Percentiles rank a stretch among this genome's conserved stretches.
Evolutionary conservation across 768 basidiomycete genomes (phyloP).

Genomic region (Lentinula aciculospora): DNA sequence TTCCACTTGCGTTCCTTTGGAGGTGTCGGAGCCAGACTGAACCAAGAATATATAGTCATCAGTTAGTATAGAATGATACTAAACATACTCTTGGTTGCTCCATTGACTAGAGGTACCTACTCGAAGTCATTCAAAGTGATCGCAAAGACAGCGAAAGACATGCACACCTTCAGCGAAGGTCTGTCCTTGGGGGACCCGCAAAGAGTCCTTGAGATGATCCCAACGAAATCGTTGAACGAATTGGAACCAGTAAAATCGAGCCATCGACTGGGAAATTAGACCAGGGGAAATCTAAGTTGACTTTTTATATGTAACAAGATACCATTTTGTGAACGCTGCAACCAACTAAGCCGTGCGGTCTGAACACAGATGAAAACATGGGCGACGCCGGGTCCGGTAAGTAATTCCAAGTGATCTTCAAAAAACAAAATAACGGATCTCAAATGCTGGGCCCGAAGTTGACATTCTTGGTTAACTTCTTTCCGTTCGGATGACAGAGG

Average conservation of each 20-base stretch:
- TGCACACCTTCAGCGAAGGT: background rate
- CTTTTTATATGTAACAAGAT: constrained; percentile 1
- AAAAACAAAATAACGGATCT: constrained; percentile 3
- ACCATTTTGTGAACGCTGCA: background rate
- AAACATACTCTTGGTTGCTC: constrained; percentile 10
- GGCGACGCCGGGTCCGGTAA: background rate
- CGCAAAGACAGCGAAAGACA: background rate
- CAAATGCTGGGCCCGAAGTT: background rate
- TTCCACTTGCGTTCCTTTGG: constrained; percentile 10
- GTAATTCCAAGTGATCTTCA: background rate
- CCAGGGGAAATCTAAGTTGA: background rate
- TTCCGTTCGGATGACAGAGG: background rate
- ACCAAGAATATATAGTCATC: background rate
- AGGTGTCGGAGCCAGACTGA: constrained; percentile 10
- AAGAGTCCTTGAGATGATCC: background rate
- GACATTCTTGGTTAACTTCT: background rate
- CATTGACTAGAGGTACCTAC: background rate
- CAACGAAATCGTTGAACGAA: background rate
- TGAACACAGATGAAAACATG: background rate
- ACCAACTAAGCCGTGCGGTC: background rate
- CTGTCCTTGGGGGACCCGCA: background rate
- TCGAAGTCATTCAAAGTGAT: background rate
- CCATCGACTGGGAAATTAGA: background rate
- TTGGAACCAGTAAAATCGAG: background rate
- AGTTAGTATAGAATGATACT: background rate